phyloP scores from a whole-genome alignment of 441 rosid genomes.

The Gossypium schwendimanii region DNA sequence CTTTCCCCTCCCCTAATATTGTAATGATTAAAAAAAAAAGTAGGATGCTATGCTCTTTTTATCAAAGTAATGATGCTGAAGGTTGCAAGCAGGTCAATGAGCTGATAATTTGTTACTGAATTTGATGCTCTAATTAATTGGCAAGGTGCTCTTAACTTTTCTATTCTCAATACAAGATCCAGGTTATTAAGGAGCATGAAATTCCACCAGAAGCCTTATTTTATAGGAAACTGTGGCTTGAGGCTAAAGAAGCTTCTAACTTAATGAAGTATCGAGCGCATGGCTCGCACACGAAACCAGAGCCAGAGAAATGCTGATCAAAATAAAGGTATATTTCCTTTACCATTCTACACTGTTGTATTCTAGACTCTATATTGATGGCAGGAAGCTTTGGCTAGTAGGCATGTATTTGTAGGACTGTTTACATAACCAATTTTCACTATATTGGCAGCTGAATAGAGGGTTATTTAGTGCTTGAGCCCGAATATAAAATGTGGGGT shows the following conservation, averaged over 20 bases:
- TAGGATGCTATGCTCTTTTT: slow-evolving; percentile 9
- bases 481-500: not conserved
- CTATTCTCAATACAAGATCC: slow-evolving; percentile 9
- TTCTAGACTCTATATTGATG: not conserved
- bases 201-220: slow-evolving; percentile 17
- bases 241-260: slow-evolving; percentile 28
- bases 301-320: slow-evolving; percentile 1
- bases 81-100: slow-evolving; percentile 14
- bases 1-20: too few relatives aligned
- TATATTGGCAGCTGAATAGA: not conserved
- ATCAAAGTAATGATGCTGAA: slow-evolving; percentile 11
- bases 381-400: not conserved
- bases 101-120: not conserved
- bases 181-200: slow-evolving; percentile 23
- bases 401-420: not conserved
- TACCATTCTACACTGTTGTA: not conserved
- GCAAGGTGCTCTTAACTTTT: not conserved
- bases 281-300: slow-evolving; percentile 1
- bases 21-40: not conserved
- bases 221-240: slow-evolving; percentile 30
- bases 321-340: not conserved
- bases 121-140: not conserved
- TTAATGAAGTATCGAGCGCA: slow-evolving; percentile 26
- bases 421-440: not conserved
- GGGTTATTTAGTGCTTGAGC: not conserved